phyloP scores from a whole-genome alignment of 208 protist genomes.

The Leishmania arabica region DNA sequence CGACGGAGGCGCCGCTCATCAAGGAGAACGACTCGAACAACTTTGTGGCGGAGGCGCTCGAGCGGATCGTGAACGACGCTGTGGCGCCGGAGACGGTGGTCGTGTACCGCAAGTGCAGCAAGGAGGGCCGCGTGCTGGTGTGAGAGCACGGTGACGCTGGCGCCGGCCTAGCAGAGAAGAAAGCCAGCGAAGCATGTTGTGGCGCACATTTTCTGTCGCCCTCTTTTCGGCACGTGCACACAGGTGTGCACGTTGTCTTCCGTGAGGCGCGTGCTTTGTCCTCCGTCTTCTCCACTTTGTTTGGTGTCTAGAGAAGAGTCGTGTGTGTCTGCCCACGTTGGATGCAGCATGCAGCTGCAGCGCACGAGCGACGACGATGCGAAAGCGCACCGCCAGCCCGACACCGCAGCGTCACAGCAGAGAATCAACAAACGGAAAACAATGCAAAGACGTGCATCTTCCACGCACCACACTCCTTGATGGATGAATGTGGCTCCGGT shows the following conservation, averaged over 20 bases:
- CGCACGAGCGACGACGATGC: not conserved
- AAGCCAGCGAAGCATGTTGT: not conserved
- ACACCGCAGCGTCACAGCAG: not conserved
- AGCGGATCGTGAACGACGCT: slow-evolving; percentile 17
- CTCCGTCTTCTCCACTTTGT: not conserved
- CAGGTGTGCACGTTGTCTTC: not conserved
- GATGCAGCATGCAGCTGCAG: not conserved
- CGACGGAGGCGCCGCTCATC: slow-evolving; percentile 28
- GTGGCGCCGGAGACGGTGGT: slow-evolving; percentile 24
- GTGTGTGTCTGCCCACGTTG: not conserved
- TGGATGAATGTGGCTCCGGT: not conserved
- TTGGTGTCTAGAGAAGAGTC: not conserved
- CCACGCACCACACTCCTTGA: not conserved
- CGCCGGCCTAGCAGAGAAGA: not conserved
- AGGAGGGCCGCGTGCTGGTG: slow-evolving; percentile 3
- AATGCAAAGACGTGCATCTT: not conserved
- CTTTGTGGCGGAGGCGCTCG: slow-evolving; percentile 44
- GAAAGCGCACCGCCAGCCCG: not conserved
- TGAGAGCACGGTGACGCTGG: not conserved
- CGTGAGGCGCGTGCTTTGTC: not conserved
- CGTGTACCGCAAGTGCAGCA: slow-evolving; percentile 9
- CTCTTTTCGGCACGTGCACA: slow-evolving; percentile 1
- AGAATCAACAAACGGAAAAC: not conserved
- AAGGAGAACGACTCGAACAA: slow-evolving; percentile 46
- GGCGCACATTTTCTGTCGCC: not conserved